These are phyloP conservation scores for Citrus glauca DNA, from an alignment of 345 rosid species.

Conservation along the genomic window DNA sequence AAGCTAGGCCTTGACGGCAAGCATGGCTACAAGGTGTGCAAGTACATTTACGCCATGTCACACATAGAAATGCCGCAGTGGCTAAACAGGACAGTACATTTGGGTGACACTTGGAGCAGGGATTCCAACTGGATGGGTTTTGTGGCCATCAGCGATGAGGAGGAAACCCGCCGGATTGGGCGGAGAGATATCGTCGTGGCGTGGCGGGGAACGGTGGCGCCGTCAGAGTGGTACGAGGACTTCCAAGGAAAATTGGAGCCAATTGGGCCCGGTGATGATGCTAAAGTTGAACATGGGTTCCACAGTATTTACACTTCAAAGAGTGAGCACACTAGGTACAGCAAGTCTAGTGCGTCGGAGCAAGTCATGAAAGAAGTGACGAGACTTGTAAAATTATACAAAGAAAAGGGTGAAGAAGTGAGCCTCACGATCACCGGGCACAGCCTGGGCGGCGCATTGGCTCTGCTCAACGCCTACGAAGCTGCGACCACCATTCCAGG, in stretches of 20 bases:
- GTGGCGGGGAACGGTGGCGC: conserved; percentile 72
- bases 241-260: conserved; percentile 36
- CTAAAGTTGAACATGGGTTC: conserved; percentile 56
- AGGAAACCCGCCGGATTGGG: conserved; percentile 42
- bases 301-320: conserved; percentile 48
- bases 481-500: conserved; percentile 19
- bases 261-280: conserved; percentile 17
- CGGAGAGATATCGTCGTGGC: conserved; percentile 57
- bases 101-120: conserved; percentile 62
- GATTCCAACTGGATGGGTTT: conserved; percentile 77
- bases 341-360: conserved; percentile 49
- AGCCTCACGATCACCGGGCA: conserved; percentile 60
- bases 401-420: conserved; percentile 43
- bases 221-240: conserved; percentile 58
- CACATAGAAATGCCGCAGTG: conserved; percentile 57
- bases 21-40: conserved; percentile 52
- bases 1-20: conserved; percentile 36
- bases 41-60: conserved; percentile 65
- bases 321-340: conserved; percentile 46
- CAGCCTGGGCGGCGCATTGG: conserved; percentile 62
- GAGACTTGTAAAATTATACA: conserved; percentile 27
- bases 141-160: conserved; percentile 48
- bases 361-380: conserved; percentile 58
- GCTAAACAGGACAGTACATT: conserved; percentile 33
- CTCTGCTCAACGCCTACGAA: conserved; percentile 54